Conservation (phyloP, 768 basidiomycete species). For the Suillus paluster region DNA sequence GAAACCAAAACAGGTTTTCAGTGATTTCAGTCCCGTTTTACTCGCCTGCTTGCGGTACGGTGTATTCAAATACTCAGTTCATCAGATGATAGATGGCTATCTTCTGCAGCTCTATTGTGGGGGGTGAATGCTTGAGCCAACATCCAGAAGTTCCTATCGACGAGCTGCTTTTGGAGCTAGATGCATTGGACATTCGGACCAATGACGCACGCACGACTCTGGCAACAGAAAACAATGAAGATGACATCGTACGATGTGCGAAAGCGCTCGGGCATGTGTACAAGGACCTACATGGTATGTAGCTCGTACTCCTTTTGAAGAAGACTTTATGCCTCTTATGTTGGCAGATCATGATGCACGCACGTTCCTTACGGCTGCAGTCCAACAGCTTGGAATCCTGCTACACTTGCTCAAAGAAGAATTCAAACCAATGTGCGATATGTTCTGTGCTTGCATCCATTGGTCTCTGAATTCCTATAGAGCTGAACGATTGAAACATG, state of each 20-base stretch:
- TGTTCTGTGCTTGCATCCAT: neutral
- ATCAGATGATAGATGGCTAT: neutral
- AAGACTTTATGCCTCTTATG: neutral
- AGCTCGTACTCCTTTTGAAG: neutral
- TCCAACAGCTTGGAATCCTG: slow-evolving; percentile 18
- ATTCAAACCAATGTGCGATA: slow-evolving; percentile 19
- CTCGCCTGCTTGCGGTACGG: slow-evolving; percentile 1
- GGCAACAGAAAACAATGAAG: neutral
- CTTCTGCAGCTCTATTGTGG: neutral
- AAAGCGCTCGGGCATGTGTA: neutral
- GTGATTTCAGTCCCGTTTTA: neutral
- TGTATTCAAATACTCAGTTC: neutral
- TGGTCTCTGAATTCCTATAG: neutral
- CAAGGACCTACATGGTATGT: neutral
- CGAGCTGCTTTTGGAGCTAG: neutral
- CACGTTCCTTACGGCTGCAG: slow-evolving; percentile 3
- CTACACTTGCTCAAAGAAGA: slow-evolving; percentile 17
- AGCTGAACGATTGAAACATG: neutral
- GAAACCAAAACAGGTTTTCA: neutral
- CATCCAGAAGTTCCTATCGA: neutral
- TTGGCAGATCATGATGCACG: neutral
- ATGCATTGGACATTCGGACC: neutral
- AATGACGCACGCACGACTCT: neutral
- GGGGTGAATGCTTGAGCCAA: neutral
- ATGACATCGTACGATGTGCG: neutral